Evolutionary conservation across 202 grass and related monocot genomes (phyloP), one percentile per base, ranked within the genome.

Genomic region (Saccharum hybrid): DNA sequence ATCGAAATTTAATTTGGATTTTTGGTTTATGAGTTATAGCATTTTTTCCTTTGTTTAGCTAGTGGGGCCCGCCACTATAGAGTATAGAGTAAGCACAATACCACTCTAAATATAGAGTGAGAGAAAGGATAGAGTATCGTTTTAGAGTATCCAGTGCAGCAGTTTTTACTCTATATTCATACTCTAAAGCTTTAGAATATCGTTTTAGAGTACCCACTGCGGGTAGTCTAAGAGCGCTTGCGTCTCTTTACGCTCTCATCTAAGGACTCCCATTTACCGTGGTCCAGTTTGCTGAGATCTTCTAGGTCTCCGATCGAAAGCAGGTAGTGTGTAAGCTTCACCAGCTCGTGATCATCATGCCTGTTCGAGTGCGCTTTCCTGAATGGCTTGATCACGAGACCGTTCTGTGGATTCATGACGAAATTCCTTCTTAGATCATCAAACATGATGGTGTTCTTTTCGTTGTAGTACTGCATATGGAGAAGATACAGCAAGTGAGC

Each of bases 351-450:
- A 71, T 99, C 96, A 56, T 15, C 75, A 69, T 68, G 68, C 86
- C 96, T 86, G 75, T 92, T 94, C 16, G 61, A 75, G 86, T 92
- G 91, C 15, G 96, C 93, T 56, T 85, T 84, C 84, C 23, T 99
- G 78, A 91, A 99, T 52, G 93, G 96, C 70, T 13, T 92, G 42
- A 99, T 96, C 66, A 86, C 87, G 7, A 99, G 91, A 12, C 96
- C 96, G 41, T 99, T 99, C 65, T 99, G 93, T 37, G 96, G 96
- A 66, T 99, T 99, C 96, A 99, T 99, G 63, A 96, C 84, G 10
- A 94, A 99, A 60, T 96, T 96, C 84, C 96, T 91, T 76, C 82
- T 86, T 54, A 99, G 90, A 78, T 99, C 96, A 84, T 99, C 96
- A 83, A 99, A 99, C 96, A 96, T 99, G 65, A 99, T 92, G 21